Evolutionary conservation across 768 basidiomycete genomes (phyloP).

Genomic region (Lactifluus rugatus): DNA sequence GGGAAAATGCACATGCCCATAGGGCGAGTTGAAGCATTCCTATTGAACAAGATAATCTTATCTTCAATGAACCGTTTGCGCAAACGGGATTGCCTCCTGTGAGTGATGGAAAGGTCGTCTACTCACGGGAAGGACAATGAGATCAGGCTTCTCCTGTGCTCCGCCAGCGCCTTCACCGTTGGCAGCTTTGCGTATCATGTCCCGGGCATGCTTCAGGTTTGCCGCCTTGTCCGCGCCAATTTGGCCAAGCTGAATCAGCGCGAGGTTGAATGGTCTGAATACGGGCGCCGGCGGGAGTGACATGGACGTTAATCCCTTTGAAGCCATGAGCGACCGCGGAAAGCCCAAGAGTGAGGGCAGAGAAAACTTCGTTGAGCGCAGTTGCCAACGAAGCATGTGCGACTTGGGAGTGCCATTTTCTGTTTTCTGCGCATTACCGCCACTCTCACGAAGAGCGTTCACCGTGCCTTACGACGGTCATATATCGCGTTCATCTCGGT

Average conservation of each 20-base stretch:
- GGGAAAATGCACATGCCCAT: slow-evolving; percentile 72
- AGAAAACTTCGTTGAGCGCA: background rate
- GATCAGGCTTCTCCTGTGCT: slow-evolving; percentile 49
- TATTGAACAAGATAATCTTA: background rate
- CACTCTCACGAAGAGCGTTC: too few relatives aligned
- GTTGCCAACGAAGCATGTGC: slow-evolving; percentile 2
- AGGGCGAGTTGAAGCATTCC: slow-evolving; percentile 89
- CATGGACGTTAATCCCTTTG: background rate
- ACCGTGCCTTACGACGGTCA: too few relatives aligned
- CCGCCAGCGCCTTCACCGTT: slow-evolving; percentile 21
- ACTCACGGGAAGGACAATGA: slow-evolving; percentile 78
- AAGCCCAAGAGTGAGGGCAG: background rate
- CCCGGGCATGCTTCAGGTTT: slow-evolving; percentile 76
- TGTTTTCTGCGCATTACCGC: background rate
- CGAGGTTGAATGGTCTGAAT: slow-evolving; percentile 72
- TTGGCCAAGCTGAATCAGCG: slow-evolving; percentile 82
- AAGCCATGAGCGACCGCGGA: background rate
- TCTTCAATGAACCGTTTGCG: slow-evolving; percentile 23
- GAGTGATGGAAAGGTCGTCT: background rate
- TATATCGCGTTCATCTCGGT: too few relatives aligned
- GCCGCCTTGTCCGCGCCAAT: slow-evolving; percentile 59
- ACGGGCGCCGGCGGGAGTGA: slow-evolving; percentile 25
- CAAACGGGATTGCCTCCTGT: background rate
- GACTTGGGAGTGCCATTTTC: background rate
- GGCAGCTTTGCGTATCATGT: slow-evolving; percentile 70